These are phyloP conservation scores for Phytophthora tentaculata DNA, from an alignment of 352 stramenopile species.

Conservation along the genomic window DNA sequence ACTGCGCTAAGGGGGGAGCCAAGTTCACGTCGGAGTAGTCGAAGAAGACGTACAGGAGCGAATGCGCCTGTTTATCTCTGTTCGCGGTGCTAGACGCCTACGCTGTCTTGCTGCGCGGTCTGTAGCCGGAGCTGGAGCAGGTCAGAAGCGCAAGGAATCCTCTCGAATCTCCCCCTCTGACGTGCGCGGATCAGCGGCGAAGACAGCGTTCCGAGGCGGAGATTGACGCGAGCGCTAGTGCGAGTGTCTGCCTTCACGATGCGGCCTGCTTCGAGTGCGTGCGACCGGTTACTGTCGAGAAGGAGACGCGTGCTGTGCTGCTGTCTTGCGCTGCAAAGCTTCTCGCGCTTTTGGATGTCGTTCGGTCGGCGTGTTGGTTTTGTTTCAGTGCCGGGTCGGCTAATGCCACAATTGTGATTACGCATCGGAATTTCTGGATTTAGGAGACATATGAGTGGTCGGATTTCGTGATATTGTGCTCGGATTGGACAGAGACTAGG, in stretches of 20 bases:
- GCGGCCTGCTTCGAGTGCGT: slow-evolving; percentile 17
- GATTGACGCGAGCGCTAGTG: neutral
- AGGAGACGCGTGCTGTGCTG: slow-evolving; percentile 30
- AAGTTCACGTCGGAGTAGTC: slow-evolving; percentile 15
- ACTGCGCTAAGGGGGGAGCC: slow-evolving; percentile 32
- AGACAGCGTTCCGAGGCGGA: neutral
- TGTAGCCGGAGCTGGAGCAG: slow-evolving; percentile 4
- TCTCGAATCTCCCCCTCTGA: slow-evolving; percentile 18
- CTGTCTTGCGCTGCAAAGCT: slow-evolving; percentile 33
- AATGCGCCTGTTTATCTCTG: neutral
- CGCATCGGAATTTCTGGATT: slow-evolving; percentile 6
- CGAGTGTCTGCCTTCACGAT: slow-evolving; percentile 6
- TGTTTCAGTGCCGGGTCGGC: slow-evolving; percentile 29
- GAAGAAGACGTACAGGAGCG: neutral
- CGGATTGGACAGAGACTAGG: slow-evolving; percentile 5
- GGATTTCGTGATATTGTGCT: slow-evolving; percentile 1
- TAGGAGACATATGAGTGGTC: slow-evolving; percentile 9
- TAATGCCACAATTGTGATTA: slow-evolving; percentile 18
- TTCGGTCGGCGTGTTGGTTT: slow-evolving; percentile 45
- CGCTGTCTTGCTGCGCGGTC: slow-evolving; percentile 8
- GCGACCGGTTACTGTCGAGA: slow-evolving; percentile 16
- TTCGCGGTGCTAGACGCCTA: slow-evolving; percentile 1
- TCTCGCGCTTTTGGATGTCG: slow-evolving; percentile 45
- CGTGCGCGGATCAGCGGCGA: neutral
- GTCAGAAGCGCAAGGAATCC: slow-evolving; percentile 31